phyloP scores from a whole-genome alignment of 331 rosid genomes.

The Saraca asoca region DNA sequence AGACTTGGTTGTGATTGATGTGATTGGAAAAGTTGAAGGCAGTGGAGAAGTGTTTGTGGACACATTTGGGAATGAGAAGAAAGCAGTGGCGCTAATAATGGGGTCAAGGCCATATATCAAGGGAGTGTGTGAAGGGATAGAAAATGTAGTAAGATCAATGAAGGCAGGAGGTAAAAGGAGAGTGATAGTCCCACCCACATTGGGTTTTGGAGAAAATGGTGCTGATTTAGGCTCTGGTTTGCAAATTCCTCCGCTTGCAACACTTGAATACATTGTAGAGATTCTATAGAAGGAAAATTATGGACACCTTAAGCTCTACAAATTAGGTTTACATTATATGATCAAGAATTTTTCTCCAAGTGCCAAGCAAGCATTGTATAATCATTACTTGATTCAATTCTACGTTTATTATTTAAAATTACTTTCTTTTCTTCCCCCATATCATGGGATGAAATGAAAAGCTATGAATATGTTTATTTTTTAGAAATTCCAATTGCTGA shows the following conservation, averaged over 20 bases:
- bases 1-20: slow-evolving; percentile 82
- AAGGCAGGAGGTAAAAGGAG: slow-evolving; percentile 86
- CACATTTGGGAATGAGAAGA: slow-evolving; percentile 71
- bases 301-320: slow-evolving; percentile 81
- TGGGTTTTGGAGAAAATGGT: slow-evolving; percentile 81
- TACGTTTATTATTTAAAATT: slow-evolving; percentile 8
- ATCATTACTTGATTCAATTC: slow-evolving; percentile 4
- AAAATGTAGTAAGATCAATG: slow-evolving; percentile 64
- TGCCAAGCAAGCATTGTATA: background rate
- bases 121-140: slow-evolving; percentile 93
- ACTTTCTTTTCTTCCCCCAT: slow-evolving; percentile 18
- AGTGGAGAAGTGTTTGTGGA: slow-evolving; percentile 74
- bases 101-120: slow-evolving; percentile 90
- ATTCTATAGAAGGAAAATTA: slow-evolving; percentile 56
- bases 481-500: background rate
- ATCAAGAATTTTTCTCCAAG: slow-evolving; percentile 15
- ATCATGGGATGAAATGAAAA: background rate
- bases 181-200: slow-evolving; percentile 65
- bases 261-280: slow-evolving; percentile 75
- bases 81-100: slow-evolving; percentile 75
- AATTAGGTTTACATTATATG: slow-evolving; percentile 6
- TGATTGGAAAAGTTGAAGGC: slow-evolving; percentile 58
- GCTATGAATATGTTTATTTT: too few relatives aligned
- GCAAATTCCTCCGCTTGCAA: slow-evolving; percentile 75
- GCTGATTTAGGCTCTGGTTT: slow-evolving; percentile 81